Evolutionary conservation across 2,329 filamentous ascomycete species (phyloP).

Genomic region (Balansia obtecta): DNA sequence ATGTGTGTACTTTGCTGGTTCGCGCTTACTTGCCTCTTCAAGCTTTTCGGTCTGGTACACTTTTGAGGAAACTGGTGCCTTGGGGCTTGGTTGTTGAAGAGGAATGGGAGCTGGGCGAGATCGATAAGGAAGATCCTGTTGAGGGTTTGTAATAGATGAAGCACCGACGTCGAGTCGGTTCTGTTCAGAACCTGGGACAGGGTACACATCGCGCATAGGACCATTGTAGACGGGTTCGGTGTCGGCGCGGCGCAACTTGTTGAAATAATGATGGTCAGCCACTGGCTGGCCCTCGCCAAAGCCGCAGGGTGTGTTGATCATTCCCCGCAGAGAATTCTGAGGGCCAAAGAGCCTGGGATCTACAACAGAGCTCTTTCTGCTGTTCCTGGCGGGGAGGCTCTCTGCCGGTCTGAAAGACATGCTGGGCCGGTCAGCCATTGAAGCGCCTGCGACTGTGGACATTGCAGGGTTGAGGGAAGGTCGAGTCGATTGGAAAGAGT

Average conservation of each 20-base stretch:
- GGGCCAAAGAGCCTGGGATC: constrained; percentile 48
- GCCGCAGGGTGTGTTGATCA: constrained; percentile 38
- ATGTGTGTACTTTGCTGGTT: constrained; percentile 16
- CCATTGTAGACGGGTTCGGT: constrained; percentile 11
- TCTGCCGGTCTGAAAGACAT: constrained; percentile 2
- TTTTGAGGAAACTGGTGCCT: constrained; percentile 56
- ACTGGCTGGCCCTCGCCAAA: constrained; percentile 28
- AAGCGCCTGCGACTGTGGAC: constrained; percentile 15
- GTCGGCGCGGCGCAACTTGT: constrained; percentile 12
- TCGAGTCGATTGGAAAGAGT: constrained; percentile 11
- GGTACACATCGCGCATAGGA: constrained; percentile 50
- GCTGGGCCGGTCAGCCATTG: constrained; percentile 2
- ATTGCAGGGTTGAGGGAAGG: constrained; percentile 3
- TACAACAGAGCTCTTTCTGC: constrained; percentile 36
- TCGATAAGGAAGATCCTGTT: constrained; percentile 26
- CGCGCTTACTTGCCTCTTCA: constrained; percentile 23
- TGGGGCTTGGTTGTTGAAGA: constrained; percentile 77
- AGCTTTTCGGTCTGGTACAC: constrained; percentile 45
- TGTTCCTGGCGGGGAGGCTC: constrained; percentile 9
- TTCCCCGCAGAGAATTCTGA: constrained; percentile 46
- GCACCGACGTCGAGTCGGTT: constrained; percentile 45
- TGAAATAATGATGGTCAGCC: constrained; percentile 15
- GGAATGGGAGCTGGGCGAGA: constrained; percentile 48
- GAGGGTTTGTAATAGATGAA: constrained; percentile 33
- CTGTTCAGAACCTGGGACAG: constrained; percentile 54